A percentile compares a stretch with the other conserved stretches of the same genome.
These are phyloP conservation scores for Cephaloascus albidus DNA, from an alignment of 805 yeast genomes.

Conservation along the genomic window DNA sequence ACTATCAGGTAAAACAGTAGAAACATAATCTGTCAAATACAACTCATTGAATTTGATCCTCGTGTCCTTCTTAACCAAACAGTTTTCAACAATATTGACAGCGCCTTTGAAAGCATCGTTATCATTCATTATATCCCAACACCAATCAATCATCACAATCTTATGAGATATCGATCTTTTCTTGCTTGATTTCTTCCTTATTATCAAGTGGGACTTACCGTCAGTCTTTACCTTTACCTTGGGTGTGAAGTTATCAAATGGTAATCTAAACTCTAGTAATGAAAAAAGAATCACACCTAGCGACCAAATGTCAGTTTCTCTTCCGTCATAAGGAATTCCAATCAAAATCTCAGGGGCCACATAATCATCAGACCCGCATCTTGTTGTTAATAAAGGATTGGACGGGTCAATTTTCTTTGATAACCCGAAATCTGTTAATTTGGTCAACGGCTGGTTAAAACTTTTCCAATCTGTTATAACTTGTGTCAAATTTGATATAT, in stretches of 20 bases:
- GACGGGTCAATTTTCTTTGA: slow-evolving; percentile 58
- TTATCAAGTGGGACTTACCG: background rate
- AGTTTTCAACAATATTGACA: slow-evolving; percentile 37
- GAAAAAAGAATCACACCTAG: slow-evolving; percentile 86
- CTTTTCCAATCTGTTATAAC: background rate
- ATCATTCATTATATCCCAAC: slow-evolving; percentile 25
- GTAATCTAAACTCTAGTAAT: slow-evolving; percentile 75
- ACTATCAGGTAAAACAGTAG: too few species aligned
- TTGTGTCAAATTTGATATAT: slow-evolving; percentile 6
- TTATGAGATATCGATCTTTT: slow-evolving; percentile 2
- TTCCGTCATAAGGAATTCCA: slow-evolving; percentile 89
- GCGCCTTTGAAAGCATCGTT: too few species aligned
- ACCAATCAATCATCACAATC: slow-evolving; percentile 7
- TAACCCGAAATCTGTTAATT: slow-evolving; percentile 83
- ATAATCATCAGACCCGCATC: slow-evolving; percentile 96
- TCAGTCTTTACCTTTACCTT: too few species aligned
- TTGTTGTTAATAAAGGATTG: slow-evolving; percentile 61
- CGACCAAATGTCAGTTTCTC: slow-evolving; percentile 91
- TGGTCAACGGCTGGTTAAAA: slow-evolving; percentile 31
- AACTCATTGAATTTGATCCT: too few species aligned
- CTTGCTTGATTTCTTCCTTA: background rate
- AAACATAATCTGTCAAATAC: too few species aligned
- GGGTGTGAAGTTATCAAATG: slow-evolving; percentile 80
- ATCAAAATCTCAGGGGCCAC: slow-evolving; percentile 89
- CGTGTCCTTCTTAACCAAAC: slow-evolving; percentile 41